Evolutionary conservation across 495 filamentous ascomycete genomes (phyloP), one percentile per base, ranked within the genome.

Genomic region (Xanthoparmelia taractica): DNA sequence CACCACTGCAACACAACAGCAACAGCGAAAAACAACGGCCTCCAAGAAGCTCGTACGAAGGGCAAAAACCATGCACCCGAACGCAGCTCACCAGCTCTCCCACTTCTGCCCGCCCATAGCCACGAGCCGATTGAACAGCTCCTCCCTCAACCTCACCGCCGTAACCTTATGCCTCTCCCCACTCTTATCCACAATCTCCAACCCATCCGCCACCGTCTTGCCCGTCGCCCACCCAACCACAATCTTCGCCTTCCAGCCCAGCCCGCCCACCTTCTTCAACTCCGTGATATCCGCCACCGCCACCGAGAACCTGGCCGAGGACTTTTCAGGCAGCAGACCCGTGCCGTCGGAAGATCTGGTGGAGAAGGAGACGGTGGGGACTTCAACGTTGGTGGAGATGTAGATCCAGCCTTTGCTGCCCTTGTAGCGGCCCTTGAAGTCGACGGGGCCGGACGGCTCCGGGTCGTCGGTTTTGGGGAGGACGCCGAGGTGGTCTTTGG

Each of bases 241-340:
- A 34, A 94, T 71, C 75, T 91, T 94, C 12, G 85, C 84, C 75
- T 96, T 96, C 91, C 90, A 96, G 1, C 91, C 92, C 63, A 92
- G 78, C 0, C 91, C 90, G 13, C 90, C 91, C 3, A 91, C 77
- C 77, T 96, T 96, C 73, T 85, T 87, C 58, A 96, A 65, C 68
- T 94, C 89, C 58, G 60, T 68, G 43, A 89, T 84, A 34, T 88
- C 83, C 13, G 76, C 74, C 7, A 89, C 73, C 0, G 83, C 78
- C 7, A 87, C 74, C n/a, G 65, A 69, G 54, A 81, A 81, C n/a
- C 57, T 63, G 10, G 55, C 66, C 12, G 64, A 59, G 13, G 58
- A 25, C 12, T 62, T 65, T 40, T 65, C 65, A 8, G 64, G 55
- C 8, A 61, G 59, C 20, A 75, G 45, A 7, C 77, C 75, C 10